Conservation (phyloP, 179 eudicot species). For the Amaranthus tricolor region DNA sequence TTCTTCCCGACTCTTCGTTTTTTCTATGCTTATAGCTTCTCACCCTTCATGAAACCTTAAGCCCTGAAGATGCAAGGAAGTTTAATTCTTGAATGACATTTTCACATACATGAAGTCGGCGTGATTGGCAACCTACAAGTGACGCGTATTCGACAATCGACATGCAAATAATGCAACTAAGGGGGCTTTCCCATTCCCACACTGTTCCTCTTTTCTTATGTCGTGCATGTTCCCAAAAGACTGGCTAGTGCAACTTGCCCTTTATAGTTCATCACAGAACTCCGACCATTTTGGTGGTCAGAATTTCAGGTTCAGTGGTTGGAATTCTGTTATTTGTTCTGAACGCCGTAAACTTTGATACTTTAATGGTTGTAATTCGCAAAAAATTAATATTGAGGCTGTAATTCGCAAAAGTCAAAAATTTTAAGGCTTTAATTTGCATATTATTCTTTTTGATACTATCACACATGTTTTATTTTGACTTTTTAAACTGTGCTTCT, state of each 20-base stretch:
- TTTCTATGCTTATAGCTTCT: not conserved
- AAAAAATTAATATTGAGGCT: no score
- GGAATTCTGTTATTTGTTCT: no score
- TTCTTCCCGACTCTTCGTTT: not conserved
- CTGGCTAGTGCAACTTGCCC: not conserved
- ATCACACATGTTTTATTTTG: not conserved
- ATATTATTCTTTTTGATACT: not conserved
- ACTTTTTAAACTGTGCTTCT: slow-evolving; percentile 4
- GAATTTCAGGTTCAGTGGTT: no score
- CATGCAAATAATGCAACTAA: not conserved
- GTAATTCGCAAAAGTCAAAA: no score
- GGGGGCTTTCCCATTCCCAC: not conserved
- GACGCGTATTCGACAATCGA: not conserved
- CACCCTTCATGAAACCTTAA: not conserved
- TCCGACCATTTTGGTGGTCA: no score
- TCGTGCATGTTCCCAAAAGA: not conserved
- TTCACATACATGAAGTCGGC: not conserved
- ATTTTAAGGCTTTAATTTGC: no score
- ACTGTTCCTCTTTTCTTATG: not conserved
- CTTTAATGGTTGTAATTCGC: no score
- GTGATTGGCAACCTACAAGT: not conserved
- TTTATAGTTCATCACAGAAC: not conserved
- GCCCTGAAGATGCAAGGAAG: not conserved
- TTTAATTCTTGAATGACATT: not conserved
- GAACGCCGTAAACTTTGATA: no score